Base-by-base conservation (phyloP, 2,329 filamentous ascomycete species). In the Xylaria sp. region DNA sequence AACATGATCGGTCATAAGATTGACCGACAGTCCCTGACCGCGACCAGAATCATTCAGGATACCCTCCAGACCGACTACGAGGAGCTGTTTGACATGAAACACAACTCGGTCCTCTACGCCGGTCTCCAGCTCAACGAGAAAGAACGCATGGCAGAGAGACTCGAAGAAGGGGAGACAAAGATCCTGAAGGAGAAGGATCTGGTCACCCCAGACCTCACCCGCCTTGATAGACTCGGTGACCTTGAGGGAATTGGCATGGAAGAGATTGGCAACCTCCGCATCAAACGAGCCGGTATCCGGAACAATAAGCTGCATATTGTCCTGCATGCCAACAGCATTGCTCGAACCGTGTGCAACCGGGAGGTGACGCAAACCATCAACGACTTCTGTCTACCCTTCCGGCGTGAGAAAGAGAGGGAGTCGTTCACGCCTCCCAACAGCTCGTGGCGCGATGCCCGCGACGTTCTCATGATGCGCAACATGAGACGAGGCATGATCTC, bases 11-110 rank as follows among this genome's bases (percentile, higher is more conserved):
- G 82, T 65, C 80, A 82, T 64, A 80, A 76, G 63, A 76, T 84
- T 23, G 80, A 84, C 72, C 76, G 78, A n/a, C 70, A 74, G 55
- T 81, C 80, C 34, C 74, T 79, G 23, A 75, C 74, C 23, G 75
- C 79, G 0, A 75, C 78, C 25, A 73, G 75, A 15, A 78, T 85
- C 65, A 72, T 85, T 34, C 78, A 81, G 56, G 81, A 81, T 59
- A 79, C 83, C 37, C 78, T 84, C 28, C 82, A 84, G 76, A 84
- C 82, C 20, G 82, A 84, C 74, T 84, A 84, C 64, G 80, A 84
- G 57, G 83, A 84, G 75, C 81, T 84, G 52, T 84, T 84, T 60
- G 83, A 84, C 74, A 76, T 84, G 79, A 82, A 80, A 72, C 80
- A 83, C 72, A 63, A 74, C 61, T 84, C 83, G 23, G 78, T 83